These are phyloP conservation scores for Cyberlindnera mycetangii DNA, from an alignment of 805 yeast genomes.

Conservation along the genomic window DNA sequence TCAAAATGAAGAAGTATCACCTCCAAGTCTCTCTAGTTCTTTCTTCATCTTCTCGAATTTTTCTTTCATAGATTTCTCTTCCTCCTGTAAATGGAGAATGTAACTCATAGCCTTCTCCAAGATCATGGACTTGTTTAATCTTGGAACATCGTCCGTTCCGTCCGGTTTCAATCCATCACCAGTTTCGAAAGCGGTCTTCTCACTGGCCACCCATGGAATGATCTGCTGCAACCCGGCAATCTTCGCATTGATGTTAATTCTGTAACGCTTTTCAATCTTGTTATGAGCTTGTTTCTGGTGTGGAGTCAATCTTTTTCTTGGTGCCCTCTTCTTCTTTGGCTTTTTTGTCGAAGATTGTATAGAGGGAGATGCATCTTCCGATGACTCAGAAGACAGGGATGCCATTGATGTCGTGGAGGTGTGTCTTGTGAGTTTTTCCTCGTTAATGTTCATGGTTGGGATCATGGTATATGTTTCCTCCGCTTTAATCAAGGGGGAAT, in stretches of 20 bases:
- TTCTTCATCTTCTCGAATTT: conserved; percentile 30
- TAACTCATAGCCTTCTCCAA: conserved; percentile 68
- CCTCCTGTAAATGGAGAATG: conserved; percentile 49
- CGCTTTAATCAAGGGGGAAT: conserved; percentile 30
- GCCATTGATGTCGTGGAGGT: conserved; percentile 16
- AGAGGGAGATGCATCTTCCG: conserved; percentile 4
- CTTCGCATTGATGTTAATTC: conserved; percentile 69
- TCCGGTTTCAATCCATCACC: conserved; percentile 21
- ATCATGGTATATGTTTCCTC: conserved; percentile 16
- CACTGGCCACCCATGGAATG: conserved; percentile 65
- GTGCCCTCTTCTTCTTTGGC: conserved; percentile 44
- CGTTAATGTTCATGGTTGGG: conserved; percentile 9
- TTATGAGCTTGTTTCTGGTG: conserved; percentile 71
- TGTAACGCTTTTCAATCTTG: conserved; percentile 66
- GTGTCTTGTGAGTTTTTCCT: conserved; percentile 11
- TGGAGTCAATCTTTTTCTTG: conserved; percentile 52
- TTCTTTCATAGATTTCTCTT: conserved; percentile 37
- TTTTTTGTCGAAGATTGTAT: conserved; percentile 18
- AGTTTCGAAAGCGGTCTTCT: conserved; percentile 60
- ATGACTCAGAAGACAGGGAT: conserved; percentile 9
- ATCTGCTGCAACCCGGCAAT: conserved; percentile 64
- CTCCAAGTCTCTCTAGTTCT: conserved; percentile 28
- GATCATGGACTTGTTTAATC: conserved; percentile 63
- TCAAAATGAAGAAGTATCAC: conserved; percentile 10
- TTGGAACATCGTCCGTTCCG: conserved; percentile 30